Conservation (phyloP, 345 rosid species). For the Hibiscus mutabilis region DNA sequence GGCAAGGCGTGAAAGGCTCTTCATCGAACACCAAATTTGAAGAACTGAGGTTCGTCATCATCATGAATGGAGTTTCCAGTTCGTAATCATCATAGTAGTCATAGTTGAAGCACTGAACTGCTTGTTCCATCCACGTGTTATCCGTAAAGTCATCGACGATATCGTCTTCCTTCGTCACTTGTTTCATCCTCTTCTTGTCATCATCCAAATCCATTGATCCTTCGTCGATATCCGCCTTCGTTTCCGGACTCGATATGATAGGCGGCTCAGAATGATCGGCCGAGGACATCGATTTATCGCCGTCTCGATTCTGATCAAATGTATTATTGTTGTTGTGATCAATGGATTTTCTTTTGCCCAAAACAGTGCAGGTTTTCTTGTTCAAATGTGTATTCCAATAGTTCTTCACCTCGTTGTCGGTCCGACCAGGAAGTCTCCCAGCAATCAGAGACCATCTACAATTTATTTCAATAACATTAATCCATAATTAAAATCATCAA, state of each 20-base stretch:
- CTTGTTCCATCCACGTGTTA: slow-evolving; percentile 30
- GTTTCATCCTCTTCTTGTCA: neutral
- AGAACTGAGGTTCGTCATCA: slow-evolving; percentile 4
- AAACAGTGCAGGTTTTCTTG: slow-evolving; percentile 29
- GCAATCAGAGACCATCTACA: slow-evolving; percentile 79
- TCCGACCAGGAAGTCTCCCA: slow-evolving; percentile 82
- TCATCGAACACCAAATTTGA: slow-evolving; percentile 25
- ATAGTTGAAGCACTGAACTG: slow-evolving; percentile 28
- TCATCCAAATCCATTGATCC: neutral
- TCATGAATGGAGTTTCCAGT: slow-evolving; percentile 26
- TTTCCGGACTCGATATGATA: neutral
- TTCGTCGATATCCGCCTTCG: neutral
- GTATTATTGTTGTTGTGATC: slow-evolving; percentile 10
- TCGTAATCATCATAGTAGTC: slow-evolving; percentile 1
- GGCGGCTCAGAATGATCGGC: neutral
- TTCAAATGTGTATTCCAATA: slow-evolving; percentile 91
- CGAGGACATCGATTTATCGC: neutral
- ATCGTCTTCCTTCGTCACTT: slow-evolving; percentile 6
- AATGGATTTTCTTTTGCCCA: slow-evolving; percentile 26
- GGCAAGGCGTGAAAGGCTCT: slow-evolving; percentile 33
- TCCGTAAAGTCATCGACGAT: neutral
- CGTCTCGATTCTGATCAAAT: neutral
- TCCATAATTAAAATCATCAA: no score
- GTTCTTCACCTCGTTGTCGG: slow-evolving; percentile 87
- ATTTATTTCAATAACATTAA: neutral